Conservation (phyloP, 192 early-diverging fungal species). For the Neocallimastix lanati region DNA sequence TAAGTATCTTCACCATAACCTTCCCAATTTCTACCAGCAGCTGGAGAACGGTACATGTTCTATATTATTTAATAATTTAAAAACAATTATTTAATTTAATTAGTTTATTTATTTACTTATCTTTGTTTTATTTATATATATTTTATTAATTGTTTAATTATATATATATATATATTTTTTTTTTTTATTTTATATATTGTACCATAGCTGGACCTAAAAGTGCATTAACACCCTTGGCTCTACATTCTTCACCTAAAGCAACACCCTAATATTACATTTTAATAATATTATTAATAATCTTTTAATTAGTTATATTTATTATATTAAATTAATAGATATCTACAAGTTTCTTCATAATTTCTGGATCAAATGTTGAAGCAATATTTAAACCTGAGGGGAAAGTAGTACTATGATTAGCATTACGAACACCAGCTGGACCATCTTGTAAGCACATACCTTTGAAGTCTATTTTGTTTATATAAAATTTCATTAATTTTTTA, state of each 20-base stretch:
- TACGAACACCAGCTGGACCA: neutral
- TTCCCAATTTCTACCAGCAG: neutral
- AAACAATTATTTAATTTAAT: no score
- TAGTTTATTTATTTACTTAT: no score
- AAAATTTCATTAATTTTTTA: no score
- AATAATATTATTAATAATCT: no score
- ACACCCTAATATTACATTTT: no score
- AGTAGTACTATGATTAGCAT: neutral
- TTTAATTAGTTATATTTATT: no score
- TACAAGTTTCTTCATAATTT: constrained; percentile 10
- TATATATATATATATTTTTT: no score
- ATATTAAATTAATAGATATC: no score
- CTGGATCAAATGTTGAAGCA: constrained; percentile 37
- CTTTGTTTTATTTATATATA: no score
- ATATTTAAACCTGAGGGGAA: constrained; percentile 19
- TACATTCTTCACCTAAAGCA: constrained; percentile 29
- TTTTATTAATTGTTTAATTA: no score
- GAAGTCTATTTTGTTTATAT: neutral
- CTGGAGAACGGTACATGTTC: neutral
- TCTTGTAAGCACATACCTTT: neutral
- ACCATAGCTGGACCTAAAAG: constrained; percentile 24
- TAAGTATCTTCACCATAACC: constrained; percentile 27
- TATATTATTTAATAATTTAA: no score
- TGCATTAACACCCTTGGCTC: constrained; percentile 31
- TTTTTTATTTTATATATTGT: no score